Base-by-base conservation (phyloP, 345 rosid genomes). In the Salix arbutifolia region DNA sequence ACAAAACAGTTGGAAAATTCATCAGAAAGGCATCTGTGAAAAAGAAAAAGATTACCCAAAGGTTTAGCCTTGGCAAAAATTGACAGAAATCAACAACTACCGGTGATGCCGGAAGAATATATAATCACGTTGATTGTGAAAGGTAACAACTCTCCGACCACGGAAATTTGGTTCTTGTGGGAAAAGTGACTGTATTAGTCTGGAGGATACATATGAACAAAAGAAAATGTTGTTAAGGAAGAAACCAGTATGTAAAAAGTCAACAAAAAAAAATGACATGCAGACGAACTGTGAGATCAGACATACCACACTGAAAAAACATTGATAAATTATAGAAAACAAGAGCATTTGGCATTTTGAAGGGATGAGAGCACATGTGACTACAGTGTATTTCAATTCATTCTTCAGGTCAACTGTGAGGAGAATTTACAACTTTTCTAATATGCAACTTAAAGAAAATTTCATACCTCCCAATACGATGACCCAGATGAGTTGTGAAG, bases 41-140 rank as follows among this genome's bases (percentile, higher is more conserved):
- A 7, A 40, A 28, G 38, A 8, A 31, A 38, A 14, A 28, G 23
- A n/a, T 21, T 35, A 17, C 9, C 0, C 1, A 19, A 66, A 70
- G 66, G 23, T 31, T 21, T 35, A n/a, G n/a, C 31, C 33, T 5
- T 33, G 58, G n/a, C 28, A 44, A 60, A 65, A 46, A 48, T 42
- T 56, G 13, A 77, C 58, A 40, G 72, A 30, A 28, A 25, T 12
- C 26, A 71, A 60, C 13, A 75, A 86, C 31, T 71, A 96, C 98
- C 99, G 83, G 74, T 94, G 99, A 82, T 96, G 99, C 53, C 99
- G 84, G 81, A 96, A 94, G 80, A 96, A 92, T 76, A 96, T 88
- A 68, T 91, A 94, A 82, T 96, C 99, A 1, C 98, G 88, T 84
- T 96, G 98, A 85, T 96, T 96, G 82, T 96, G 98, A 58, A 96